phyloP scores from a whole-genome alignment of 1,284 basidiomycete genomes.

The Psilocybe mexicana region DNA sequence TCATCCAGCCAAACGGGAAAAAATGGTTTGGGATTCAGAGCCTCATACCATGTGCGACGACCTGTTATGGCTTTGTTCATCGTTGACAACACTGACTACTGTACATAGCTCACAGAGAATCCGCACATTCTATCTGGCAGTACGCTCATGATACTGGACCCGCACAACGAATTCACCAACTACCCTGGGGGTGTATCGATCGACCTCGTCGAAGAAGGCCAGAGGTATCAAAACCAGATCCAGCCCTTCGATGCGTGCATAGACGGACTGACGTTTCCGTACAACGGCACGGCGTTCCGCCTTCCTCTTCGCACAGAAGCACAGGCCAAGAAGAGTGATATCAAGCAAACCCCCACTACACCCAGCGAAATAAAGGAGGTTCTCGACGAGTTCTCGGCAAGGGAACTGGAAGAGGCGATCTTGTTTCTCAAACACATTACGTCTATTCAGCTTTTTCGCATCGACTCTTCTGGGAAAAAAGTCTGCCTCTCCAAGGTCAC shows the following conservation, averaged over 20 bases:
- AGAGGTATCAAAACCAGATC: slow-evolving; percentile 33
- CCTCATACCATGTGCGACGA: slow-evolving; percentile 46
- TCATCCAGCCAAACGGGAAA: slow-evolving; percentile 49
- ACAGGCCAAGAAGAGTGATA: slow-evolving; percentile 33
- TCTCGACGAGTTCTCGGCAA: slow-evolving; percentile 37
- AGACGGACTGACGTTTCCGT: slow-evolving; percentile 17
- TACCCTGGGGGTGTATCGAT: slow-evolving; percentile 33
- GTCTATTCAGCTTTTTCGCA: slow-evolving; percentile 38
- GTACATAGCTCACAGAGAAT: slow-evolving; percentile 45
- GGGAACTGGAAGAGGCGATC: slow-evolving; percentile 41
- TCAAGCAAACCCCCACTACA: slow-evolving; percentile 23
- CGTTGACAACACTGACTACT: background rate
- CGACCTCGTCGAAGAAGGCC: slow-evolving; percentile 24
- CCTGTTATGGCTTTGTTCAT: background rate
- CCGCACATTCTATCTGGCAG: slow-evolving; percentile 47
- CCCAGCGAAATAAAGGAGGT: slow-evolving; percentile 36
- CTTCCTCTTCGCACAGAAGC: slow-evolving; percentile 40
- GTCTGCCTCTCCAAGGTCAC: slow-evolving; percentile 1
- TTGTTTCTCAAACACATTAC: slow-evolving; percentile 43
- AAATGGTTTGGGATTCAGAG: slow-evolving; percentile 50
- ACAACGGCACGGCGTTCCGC: slow-evolving; percentile 33
- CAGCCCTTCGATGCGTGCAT: slow-evolving; percentile 29
- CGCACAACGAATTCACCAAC: slow-evolving; percentile 33
- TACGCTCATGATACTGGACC: slow-evolving; percentile 44
- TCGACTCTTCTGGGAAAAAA: slow-evolving; percentile 29